Percentiles rank a stretch among this genome's conserved stretches.
Evolutionary conservation across 108 stramenopile species (phyloP).

Genomic region (Seminavis robusta): DNA sequence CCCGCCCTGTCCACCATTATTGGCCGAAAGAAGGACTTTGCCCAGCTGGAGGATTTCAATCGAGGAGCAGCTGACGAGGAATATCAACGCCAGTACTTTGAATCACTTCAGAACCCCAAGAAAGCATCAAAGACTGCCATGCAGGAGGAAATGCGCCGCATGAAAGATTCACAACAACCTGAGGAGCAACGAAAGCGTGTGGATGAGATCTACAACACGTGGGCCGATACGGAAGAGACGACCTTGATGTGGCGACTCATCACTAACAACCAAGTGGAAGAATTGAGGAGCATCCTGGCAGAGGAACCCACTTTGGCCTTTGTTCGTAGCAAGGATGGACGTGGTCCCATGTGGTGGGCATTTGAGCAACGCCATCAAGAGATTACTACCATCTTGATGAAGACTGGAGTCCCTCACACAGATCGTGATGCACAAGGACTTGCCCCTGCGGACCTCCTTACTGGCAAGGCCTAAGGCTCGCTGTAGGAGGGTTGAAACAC

Average conservation of each 20-base stretch:
- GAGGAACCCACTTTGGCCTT: constrained; percentile 73
- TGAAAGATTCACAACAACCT: constrained; percentile 12
- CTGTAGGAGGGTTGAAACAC: too few species aligned
- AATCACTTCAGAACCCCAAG: constrained; percentile 72
- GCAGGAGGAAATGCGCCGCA: constrained; percentile 27
- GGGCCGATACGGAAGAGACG: constrained; percentile 82
- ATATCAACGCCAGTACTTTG: constrained; percentile 87
- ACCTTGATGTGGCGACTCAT: constrained; percentile 87
- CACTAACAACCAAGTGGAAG: constrained; percentile 47
- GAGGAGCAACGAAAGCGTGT: constrained; percentile 28
- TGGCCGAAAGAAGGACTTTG: constrained; percentile 79
- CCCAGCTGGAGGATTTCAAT: constrained; percentile 94
- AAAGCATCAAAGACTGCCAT: constrained; percentile 47
- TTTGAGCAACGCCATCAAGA: constrained; percentile 78
- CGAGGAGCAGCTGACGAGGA: constrained; percentile 64
- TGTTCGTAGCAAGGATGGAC: constrained; percentile 78
- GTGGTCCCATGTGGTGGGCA: constrained; percentile 94
- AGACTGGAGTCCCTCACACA: constrained; percentile 71
- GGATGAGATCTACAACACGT: constrained; percentile 70
- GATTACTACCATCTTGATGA: constrained; percentile 78
- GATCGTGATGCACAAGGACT: constrained; percentile 77
- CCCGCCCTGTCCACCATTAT: constrained; percentile 74
- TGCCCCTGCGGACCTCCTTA: constrained; percentile 74
- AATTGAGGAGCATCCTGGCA: constrained; percentile 61
- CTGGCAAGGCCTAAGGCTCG: too few species aligned